These are phyloP conservation scores for Solanum neorickii DNA, from an alignment of 257 asterid species.

Conservation along the genomic window DNA sequence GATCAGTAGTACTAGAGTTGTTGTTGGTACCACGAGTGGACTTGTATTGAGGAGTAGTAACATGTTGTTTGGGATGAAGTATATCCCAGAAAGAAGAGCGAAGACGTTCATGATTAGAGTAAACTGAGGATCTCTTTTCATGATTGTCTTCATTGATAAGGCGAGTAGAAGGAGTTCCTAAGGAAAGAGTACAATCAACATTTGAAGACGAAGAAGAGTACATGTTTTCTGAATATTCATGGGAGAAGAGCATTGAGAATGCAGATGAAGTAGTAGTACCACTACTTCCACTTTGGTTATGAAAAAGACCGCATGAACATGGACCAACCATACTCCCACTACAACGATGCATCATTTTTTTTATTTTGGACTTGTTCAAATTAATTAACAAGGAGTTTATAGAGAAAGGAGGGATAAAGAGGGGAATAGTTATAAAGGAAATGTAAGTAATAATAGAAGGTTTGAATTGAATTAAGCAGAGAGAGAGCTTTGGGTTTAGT, in stretches of 20 bases:
- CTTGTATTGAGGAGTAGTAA: slow-evolving; percentile 6
- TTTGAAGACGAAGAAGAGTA: slow-evolving; percentile 21
- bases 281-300: slow-evolving; percentile 20
- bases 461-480: slow-evolving; percentile 21
- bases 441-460: slow-evolving; percentile 33
- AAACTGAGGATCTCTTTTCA: not conserved
- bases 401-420: not conserved
- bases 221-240: slow-evolving; percentile 28
- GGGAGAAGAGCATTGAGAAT: slow-evolving; percentile 55
- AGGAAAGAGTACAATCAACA: slow-evolving; percentile 90
- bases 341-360: slow-evolving; percentile 38
- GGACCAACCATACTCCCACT: slow-evolving; percentile 20
- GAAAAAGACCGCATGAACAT: slow-evolving; percentile 33
- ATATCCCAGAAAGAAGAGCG: slow-evolving; percentile 75
- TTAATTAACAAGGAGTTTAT: not conserved
- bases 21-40: slow-evolving; percentile 19
- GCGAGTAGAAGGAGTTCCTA: slow-evolving; percentile 90
- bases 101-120: slow-evolving; percentile 28
- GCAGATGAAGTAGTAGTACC: slow-evolving; percentile 30
- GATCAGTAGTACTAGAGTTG: slow-evolving; percentile 10
- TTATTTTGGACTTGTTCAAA: not conserved
- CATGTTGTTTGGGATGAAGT: slow-evolving; percentile 29
- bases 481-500: slow-evolving; percentile 1
- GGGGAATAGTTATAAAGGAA: slow-evolving; percentile 21
- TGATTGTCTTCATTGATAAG: slow-evolving; percentile 6